These are phyloP conservation scores for Thalassiosira profunda DNA, from an alignment of 108 stramenopile species.

Conservation along the genomic window DNA sequence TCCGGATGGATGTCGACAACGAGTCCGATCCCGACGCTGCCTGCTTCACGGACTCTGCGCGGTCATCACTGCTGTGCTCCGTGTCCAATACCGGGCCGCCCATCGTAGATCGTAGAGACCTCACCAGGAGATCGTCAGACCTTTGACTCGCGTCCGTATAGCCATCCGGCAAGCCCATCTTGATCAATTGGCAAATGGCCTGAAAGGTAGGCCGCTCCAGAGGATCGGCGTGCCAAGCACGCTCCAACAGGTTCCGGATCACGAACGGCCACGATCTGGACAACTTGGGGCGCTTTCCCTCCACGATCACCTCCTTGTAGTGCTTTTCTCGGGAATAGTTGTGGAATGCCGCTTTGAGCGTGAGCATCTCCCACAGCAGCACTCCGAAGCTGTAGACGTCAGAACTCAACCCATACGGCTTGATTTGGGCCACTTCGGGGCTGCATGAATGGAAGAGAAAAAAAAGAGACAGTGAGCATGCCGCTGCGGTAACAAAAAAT, in stretches of 20 bases:
- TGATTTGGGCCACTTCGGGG: constrained; percentile 37
- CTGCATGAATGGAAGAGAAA: too few species aligned
- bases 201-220: constrained; percentile 28
- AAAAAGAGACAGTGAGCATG: too few species aligned
- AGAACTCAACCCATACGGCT: constrained; percentile 34
- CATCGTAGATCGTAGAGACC: constrained; percentile 11
- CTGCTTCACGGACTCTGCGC: too few species aligned
- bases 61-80: too few species aligned
- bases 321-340: constrained; percentile 26
- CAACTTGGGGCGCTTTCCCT: constrained; percentile 39
- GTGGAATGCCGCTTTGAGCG: constrained; percentile 33
- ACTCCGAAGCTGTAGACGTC: constrained; percentile 43
- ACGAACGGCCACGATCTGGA: constrained; percentile 35
- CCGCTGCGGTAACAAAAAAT: too few species aligned
- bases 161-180: constrained; percentile 37
- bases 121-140: constrained; percentile 15
- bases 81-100: too few species aligned
- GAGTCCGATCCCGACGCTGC: too few species aligned
- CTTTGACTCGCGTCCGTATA: constrained; percentile 12
- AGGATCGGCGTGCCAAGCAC: constrained; percentile 25
- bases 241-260: constrained; percentile 27
- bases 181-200: constrained; percentile 30
- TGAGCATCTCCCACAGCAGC: constrained; percentile 40
- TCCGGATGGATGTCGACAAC: constrained; percentile 9
- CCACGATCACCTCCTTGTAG: constrained; percentile 29